These are phyloP conservation scores for Vitellaria paradoxa DNA, from an alignment of 179 eudicot genomes.

Conservation along the genomic window DNA sequence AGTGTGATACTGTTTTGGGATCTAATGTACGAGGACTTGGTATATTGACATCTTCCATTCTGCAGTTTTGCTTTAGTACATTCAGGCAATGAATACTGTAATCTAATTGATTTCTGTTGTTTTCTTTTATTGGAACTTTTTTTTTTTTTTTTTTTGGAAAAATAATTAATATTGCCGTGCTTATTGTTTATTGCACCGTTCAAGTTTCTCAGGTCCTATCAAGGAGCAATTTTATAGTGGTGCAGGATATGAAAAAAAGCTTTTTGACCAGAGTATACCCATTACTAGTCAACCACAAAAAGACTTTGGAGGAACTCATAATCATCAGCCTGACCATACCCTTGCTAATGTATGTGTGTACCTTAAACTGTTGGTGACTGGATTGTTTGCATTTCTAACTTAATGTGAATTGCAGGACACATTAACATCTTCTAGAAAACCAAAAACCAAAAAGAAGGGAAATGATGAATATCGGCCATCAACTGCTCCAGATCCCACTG, in stretches of 20 bases:
- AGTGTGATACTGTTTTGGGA: background rate
- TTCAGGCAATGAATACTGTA: background rate
- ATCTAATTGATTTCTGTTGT: constrained; percentile 1
- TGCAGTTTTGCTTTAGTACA: background rate
- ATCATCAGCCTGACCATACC: constrained; percentile 37
- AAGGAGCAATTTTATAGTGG: constrained; percentile 42
- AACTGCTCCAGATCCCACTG: constrained; percentile 46
- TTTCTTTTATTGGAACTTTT: background rate
- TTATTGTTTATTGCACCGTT: constrained; percentile 44
- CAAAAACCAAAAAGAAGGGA: constrained; percentile 71
- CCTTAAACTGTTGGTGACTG: background rate
- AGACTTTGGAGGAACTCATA: constrained; percentile 34
- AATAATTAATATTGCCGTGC: constrained; percentile 23
- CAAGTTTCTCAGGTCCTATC: constrained; percentile 84
- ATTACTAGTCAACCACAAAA: constrained; percentile 32
- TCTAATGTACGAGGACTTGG: background rate
- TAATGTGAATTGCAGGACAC: constrained; percentile 51
- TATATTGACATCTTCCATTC: no score
- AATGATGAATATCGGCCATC: constrained; percentile 38
- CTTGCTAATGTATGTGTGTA: constrained; percentile 42
- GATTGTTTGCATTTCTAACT: constrained; percentile 15
- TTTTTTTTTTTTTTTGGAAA: background rate
- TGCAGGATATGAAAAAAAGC: constrained; percentile 37
- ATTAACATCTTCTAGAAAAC: constrained; percentile 57
- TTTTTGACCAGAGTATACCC: constrained; percentile 35